phyloP scores from a whole-genome alignment of 495 filamentous ascomycete species.

The Aspergillus funiculosus region DNA sequence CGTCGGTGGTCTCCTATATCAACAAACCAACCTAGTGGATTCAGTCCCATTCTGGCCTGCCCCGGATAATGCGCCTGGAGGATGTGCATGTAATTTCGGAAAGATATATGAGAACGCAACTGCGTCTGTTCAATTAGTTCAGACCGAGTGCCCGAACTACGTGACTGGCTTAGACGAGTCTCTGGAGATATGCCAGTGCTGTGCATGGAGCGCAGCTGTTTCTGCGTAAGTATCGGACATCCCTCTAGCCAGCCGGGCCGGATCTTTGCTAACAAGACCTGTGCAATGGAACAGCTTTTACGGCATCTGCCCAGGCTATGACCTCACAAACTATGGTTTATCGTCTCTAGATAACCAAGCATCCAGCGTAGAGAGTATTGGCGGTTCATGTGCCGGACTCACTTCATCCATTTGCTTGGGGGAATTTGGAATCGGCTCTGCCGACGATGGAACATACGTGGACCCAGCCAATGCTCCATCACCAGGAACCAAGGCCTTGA shows the following conservation, averaged over 20 bases:
- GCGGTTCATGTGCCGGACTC: not conserved
- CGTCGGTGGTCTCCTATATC: not conserved
- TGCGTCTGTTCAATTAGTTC: not conserved
- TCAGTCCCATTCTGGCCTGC: slow-evolving; percentile 1
- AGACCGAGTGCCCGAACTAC: not conserved
- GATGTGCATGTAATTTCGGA: not conserved
- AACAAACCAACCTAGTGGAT: not conserved
- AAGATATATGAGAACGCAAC: not conserved
- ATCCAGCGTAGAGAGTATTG: not conserved
- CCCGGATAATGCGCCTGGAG: not conserved
- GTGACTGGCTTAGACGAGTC: not conserved
- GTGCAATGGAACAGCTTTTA: not conserved
- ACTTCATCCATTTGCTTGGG: not conserved
- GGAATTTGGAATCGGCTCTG: slow-evolving; percentile 1
- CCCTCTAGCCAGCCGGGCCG: not conserved
- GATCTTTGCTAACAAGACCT: not conserved
- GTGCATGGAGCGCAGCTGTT: not conserved
- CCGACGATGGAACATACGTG: not conserved
- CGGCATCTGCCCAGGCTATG: not conserved
- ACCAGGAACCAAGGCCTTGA: not conserved
- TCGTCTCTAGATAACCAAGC: not conserved
- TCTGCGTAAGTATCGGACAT: not conserved
- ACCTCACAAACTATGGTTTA: not conserved
- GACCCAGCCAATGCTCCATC: not conserved
- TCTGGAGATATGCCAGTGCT: not conserved